These are phyloP conservation scores for Pseudopithomyces maydicus DNA, from an alignment of 2,329 filamentous ascomycete genomes.

Conservation along the genomic window DNA sequence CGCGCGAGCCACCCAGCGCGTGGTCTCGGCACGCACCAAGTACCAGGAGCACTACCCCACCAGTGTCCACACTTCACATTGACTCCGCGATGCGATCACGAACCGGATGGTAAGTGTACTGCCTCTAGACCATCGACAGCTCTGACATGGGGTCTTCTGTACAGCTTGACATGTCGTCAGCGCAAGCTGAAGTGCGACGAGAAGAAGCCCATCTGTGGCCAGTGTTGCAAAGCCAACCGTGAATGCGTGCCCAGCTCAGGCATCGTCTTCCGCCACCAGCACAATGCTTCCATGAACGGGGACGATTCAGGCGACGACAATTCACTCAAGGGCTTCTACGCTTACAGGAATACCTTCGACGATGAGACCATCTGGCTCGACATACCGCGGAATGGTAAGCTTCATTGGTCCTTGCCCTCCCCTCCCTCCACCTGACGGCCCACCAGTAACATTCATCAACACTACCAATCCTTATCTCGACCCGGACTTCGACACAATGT, in stretches of 20 bases:
- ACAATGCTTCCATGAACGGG: conserved; percentile 71
- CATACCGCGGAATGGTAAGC: conserved; percentile 62
- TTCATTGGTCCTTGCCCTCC: not conserved
- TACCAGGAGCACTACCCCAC: not conserved
- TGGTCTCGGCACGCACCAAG: conserved; percentile 4
- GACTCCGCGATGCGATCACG: conserved; percentile 42
- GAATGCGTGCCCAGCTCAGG: conserved; percentile 66
- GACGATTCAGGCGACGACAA: conserved; percentile 50
- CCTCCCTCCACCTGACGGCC: conserved; percentile 13
- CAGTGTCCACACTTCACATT: not conserved
- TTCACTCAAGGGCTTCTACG: conserved; percentile 65
- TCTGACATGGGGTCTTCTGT: conserved; percentile 9
- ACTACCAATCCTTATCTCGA: conserved; percentile 67
- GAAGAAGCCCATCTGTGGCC: conserved; percentile 63
- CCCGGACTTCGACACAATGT: conserved; percentile 41
- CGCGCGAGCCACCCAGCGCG: conserved; percentile 27
- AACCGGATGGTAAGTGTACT: conserved; percentile 44
- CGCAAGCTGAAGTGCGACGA: conserved; percentile 70
- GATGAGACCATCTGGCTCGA: conserved; percentile 66
- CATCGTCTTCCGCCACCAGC: conserved; percentile 70
- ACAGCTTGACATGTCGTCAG: conserved; percentile 59
- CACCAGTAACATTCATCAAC: conserved; percentile 64
- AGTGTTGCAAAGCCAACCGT: conserved; percentile 65
- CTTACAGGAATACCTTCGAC: conserved; percentile 69
- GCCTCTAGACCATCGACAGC: conserved; percentile 11